Evolutionary conservation across 1,284 basidiomycete genomes (phyloP), one percentile per base, ranked within the genome.

Genomic region (Leccinum variabile): DNA sequence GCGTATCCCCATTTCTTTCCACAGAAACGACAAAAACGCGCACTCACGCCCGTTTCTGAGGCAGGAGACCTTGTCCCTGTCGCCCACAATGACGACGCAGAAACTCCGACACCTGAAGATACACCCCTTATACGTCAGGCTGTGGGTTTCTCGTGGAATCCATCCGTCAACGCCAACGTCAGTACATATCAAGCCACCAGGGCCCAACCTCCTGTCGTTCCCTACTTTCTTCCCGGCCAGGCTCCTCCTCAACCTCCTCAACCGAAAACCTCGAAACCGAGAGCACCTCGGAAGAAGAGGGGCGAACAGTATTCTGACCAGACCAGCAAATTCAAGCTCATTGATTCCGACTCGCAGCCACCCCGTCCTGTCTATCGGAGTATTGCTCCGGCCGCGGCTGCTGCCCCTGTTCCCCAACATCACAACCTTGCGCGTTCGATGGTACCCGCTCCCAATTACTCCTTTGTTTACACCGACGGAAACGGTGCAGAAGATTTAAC

Each of bases 181-280:
- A 77, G 66, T 59, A 85, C 82, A 39, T 86, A 85, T 65, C 76
- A 84, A 64, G 81, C 80, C 9, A 64, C 78, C 14, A 66, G 72
- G 5, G 63, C 76, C 59, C 59, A 70, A 25, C 66, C 59, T 35
- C 65, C 73, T 30, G 67, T 62, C 5, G 62, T 69, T n/a, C 66
- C 72, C 1, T 64, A 70, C 49, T 86, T 82, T 69, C 78, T 86
- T 46, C 84, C 84, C 22, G 85, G 85, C 6, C 84, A 86, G 66
- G 78, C 72, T 4, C 78, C 81, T n/a, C 63, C 64, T 50, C 33
- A 35, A 35, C 59, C 59, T 5, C 66, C 71, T 13, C 65, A 71
- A 52, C 71, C 64, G 68, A 74, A 70, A 57, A 61, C 68, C 13
- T 62, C 68, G 16, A 66, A 70, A 18, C 69, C 70, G 11, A 70